Percentiles rank a stretch among this genome's conserved stretches.
Evolutionary conservation across 192 early-diverging fungal genomes (phyloP).

Genomic region (Coemansia sp.): DNA sequence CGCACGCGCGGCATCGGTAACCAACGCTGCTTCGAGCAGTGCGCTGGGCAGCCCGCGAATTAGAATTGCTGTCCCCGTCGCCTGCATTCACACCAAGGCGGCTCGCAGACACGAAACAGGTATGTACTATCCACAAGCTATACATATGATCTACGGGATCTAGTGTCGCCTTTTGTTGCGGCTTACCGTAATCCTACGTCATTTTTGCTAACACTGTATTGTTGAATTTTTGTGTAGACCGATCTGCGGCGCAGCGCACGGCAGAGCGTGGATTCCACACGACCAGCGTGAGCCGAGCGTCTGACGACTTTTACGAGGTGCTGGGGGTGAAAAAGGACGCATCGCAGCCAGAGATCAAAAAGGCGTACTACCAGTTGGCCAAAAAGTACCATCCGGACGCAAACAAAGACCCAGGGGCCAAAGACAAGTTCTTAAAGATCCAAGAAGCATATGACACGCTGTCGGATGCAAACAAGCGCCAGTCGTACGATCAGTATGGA

Average conservation of each 20-base stretch:
- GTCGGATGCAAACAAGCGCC: slow-evolving; percentile 87
- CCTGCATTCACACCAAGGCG: background rate
- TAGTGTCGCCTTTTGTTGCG: too few relatives aligned
- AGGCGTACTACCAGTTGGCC: slow-evolving; percentile 94
- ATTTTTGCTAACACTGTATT: background rate
- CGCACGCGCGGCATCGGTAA: background rate
- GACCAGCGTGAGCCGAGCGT: slow-evolving; percentile 12
- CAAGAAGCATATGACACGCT: slow-evolving; percentile 97
- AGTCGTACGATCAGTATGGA: slow-evolving; percentile 91
- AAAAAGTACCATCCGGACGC: slow-evolving; percentile 98
- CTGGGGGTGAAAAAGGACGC: slow-evolving; percentile 81
- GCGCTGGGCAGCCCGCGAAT: background rate
- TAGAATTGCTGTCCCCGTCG: background rate
- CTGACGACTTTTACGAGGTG: slow-evolving; percentile 82
- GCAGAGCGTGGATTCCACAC: slow-evolving; percentile 40
- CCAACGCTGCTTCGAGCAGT: background rate
- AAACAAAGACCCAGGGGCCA: slow-evolving; percentile 86
- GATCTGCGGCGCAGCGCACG: slow-evolving; percentile 2
- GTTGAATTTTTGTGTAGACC: background rate
- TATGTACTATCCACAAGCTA: background rate
- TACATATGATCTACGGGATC: background rate
- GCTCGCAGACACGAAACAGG: background rate
- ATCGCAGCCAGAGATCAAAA: slow-evolving; percentile 87
- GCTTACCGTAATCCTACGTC: too few relatives aligned
- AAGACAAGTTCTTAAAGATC: slow-evolving; percentile 97